Evolutionary conservation across 768 basidiomycete species (phyloP), one percentile per base, ranked within the genome.

Genomic region (Astraeus odoratus): DNA sequence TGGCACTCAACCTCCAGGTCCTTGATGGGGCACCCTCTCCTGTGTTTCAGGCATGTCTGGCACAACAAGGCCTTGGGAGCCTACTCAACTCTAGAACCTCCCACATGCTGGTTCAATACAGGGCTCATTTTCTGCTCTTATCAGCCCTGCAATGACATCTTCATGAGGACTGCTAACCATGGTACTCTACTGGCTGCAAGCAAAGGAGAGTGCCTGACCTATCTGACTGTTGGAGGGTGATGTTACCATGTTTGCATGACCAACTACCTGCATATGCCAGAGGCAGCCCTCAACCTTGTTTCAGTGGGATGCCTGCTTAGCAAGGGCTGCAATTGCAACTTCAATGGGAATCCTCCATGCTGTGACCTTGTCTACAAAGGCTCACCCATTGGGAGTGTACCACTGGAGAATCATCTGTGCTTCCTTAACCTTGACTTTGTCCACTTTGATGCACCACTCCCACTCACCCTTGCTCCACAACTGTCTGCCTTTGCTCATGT

Each of bases 261-360:
- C n/a, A 13, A 23, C 18, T 53, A 42, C 15, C 13, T 52, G 0
- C 49, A 51, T 13, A 34, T 34, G 1, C 45, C 34, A 3, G 22
- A 30, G 2, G 44, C 40, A 19, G 5, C 38, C 8, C 12, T 50
- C 3, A 46, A 50, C 16, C 31, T 50, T 0, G 5, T 47, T 1
- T 50, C 27, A 1, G 38, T 50, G 0, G 36, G 49, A 1, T 7
- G 10, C 0, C 41, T 50, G 44, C 3, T 35, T 3, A 31, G 4
- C 4, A 31, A 31, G 10, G 10, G 30, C 4, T 31, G 30, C 5
- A 12, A 31, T 5, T 31, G 10, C 10, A 5, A 31, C 10, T 31
- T 31, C n/a, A 5, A n/a, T 4, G 30, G 30, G 30, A n/a, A 31
- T 12, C 30, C 30, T 4, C 10, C 10, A 3, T n/a, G 3, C 30